phyloP scores from a whole-genome alignment of 768 basidiomycete genomes.

The Phylloporus sp. region DNA sequence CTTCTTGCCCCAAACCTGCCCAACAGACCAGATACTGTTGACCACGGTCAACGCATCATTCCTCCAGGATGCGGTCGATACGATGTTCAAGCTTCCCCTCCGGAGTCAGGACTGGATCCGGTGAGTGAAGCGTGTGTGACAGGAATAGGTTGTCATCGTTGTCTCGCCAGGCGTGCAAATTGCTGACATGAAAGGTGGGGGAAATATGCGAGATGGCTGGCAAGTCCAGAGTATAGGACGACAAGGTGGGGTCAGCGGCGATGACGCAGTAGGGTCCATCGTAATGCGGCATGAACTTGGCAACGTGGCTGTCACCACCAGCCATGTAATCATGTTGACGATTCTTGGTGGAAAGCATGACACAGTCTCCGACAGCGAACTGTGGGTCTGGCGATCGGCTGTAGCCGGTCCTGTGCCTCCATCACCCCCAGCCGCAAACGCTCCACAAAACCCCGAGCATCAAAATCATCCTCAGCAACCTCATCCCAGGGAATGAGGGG shows the following conservation, averaged over 20 bases:
- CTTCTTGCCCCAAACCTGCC: too few relatives aligned
- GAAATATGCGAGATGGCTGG: neutral
- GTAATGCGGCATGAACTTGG: neutral
- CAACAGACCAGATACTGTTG: too few relatives aligned
- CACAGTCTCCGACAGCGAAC: neutral
- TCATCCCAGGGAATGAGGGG: rapidly evolving
- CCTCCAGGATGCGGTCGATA: neutral
- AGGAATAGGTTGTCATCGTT: neutral
- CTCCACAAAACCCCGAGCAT: neutral
- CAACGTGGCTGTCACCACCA: neutral
- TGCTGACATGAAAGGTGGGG: neutral
- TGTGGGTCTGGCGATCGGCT: neutral
- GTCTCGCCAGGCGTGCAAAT: neutral
- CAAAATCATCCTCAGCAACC: neutral
- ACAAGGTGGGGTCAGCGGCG: neutral
- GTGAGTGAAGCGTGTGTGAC: neutral
- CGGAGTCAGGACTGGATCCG: neutral
- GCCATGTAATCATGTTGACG: neutral
- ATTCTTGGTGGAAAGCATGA: neutral
- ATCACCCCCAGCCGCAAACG: neutral
- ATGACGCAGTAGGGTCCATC: neutral
- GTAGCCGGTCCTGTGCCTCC: neutral
- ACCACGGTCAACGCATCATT: too few relatives aligned
- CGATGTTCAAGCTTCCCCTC: neutral
- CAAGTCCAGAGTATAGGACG: neutral